Conservation (phyloP, 768 basidiomycete species). For the Rhizopogon vinicolor region DNA sequence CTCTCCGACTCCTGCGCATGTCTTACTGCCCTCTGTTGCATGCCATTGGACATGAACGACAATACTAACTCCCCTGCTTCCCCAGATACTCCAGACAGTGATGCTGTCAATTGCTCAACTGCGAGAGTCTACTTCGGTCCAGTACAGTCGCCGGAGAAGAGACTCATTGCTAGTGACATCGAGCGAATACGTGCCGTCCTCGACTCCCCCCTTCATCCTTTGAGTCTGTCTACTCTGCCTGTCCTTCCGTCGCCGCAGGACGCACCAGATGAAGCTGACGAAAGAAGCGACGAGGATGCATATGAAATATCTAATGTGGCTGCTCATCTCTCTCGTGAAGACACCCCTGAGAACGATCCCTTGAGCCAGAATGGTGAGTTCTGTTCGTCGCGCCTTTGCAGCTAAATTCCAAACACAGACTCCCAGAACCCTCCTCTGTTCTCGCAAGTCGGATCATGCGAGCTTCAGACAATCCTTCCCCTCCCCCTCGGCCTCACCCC, state of each 20-base stretch:
- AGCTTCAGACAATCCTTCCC: conserved; percentile 75
- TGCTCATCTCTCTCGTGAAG: conserved; percentile 29
- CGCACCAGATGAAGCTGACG: conserved; percentile 15
- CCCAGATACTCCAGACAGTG: conserved; percentile 33
- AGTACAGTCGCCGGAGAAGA: conserved; percentile 49
- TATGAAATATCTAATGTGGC: conserved; percentile 20
- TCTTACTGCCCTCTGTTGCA: neutral
- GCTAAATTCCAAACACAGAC: conserved; percentile 5
- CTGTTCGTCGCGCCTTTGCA: conserved; percentile 1
- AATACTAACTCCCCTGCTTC: conserved; percentile 22
- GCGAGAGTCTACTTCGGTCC: conserved; percentile 49
- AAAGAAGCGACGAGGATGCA: conserved; percentile 29
- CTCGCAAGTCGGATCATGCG: conserved; percentile 63
- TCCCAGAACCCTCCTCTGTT: conserved; percentile 59
- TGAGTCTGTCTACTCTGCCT: conserved; percentile 41
- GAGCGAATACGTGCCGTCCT: conserved; percentile 22
- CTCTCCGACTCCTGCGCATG: neutral
- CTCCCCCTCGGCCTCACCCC: conserved; percentile 38
- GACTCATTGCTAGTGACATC: conserved; percentile 29
- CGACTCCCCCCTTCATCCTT: conserved; percentile 40
- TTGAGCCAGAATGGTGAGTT: conserved; percentile 42
- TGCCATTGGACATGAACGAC: conserved; percentile 3
- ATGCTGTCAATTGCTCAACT: conserved; percentile 37
- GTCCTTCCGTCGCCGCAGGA: conserved; percentile 11
- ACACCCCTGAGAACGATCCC: conserved; percentile 46